Evolutionary conservation across 1,284 basidiomycete species (phyloP).

Genomic region (Tremellales sp.): DNA sequence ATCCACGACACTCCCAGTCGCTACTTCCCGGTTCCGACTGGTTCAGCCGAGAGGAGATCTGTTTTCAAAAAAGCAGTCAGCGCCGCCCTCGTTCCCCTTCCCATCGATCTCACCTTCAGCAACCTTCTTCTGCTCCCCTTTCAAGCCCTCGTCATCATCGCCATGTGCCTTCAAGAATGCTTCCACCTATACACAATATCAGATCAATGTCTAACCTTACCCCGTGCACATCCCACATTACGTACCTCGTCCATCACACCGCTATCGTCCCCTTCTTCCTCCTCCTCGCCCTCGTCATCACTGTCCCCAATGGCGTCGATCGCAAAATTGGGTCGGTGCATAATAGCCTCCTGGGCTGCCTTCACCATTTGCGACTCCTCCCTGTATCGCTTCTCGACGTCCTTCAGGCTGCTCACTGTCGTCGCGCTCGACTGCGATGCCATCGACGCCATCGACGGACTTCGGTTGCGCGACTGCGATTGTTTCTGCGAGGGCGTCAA

Average conservation of each 20-base stretch:
- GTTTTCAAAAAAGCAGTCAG: constrained; percentile 1
- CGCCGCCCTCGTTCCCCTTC: constrained; percentile 1
- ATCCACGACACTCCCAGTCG: background rate
- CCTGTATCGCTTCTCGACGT: constrained; percentile 37
- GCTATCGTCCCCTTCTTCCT: constrained; percentile 63
- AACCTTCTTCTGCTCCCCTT: constrained; percentile 75
- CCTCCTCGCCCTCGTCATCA: constrained; percentile 63
- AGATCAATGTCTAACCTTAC: background rate
- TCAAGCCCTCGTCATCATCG: constrained; percentile 71
- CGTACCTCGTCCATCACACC: constrained; percentile 77
- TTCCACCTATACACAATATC: constrained; percentile 58
- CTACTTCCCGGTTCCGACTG: constrained; percentile 22
- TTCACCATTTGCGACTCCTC: constrained; percentile 58
- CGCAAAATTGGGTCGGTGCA: constrained; percentile 86
- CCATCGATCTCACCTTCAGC: constrained; percentile 33
- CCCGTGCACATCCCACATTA: no score
- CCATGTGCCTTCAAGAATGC: constrained; percentile 75
- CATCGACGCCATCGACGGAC: constrained; percentile 26
- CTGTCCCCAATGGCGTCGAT: constrained; percentile 87
- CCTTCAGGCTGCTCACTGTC: constrained; percentile 54
- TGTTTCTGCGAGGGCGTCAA: constrained; percentile 52
- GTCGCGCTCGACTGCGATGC: constrained; percentile 34
- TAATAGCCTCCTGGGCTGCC: constrained; percentile 73
- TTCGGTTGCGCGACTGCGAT: constrained; percentile 29
- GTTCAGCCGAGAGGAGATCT: constrained; percentile 39